Evolutionary conservation across 139 green algal species (phyloP).

Genomic region (Auxenochlorella pyrenoidosa): DNA sequence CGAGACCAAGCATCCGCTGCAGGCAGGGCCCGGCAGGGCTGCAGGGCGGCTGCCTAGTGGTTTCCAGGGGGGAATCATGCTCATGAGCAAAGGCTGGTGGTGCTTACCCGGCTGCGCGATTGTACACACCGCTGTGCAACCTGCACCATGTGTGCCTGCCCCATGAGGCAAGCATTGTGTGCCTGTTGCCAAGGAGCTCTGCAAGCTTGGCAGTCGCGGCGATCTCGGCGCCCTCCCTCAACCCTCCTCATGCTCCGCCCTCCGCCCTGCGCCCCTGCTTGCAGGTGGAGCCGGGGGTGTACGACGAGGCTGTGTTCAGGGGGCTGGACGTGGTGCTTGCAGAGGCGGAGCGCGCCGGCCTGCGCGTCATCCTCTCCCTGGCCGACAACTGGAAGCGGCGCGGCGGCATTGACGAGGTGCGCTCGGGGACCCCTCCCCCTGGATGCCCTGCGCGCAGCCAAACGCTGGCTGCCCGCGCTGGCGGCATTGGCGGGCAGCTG

Average conservation of each 20-base stretch:
- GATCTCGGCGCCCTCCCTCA: no score
- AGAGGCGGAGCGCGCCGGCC: slow-evolving; percentile 52
- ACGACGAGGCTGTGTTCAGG: slow-evolving; percentile 68
- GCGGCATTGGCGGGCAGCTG: not conserved
- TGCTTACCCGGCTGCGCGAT: not conserved
- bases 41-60: no score
- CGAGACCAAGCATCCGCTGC: slow-evolving; percentile 61
- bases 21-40: slow-evolving; percentile 33
- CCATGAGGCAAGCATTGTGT: no score
- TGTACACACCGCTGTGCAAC: no score
- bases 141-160: no score
- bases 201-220: no score
- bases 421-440: no score
- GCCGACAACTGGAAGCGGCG: slow-evolving; percentile 71
- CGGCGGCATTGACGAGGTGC: slow-evolving; percentile 16
- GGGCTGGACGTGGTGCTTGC: slow-evolving; percentile 79
- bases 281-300: slow-evolving; percentile 63
- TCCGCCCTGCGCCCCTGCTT: not conserved
- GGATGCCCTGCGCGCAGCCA: no score
- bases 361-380: slow-evolving; percentile 75
- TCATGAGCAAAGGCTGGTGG: no score
- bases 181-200: no score
- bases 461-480: no score
- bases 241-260: not conserved
- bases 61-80: no score